Conservation (phyloP, 192 early-diverging fungal species). For the Backusella parvicylindrica region DNA sequence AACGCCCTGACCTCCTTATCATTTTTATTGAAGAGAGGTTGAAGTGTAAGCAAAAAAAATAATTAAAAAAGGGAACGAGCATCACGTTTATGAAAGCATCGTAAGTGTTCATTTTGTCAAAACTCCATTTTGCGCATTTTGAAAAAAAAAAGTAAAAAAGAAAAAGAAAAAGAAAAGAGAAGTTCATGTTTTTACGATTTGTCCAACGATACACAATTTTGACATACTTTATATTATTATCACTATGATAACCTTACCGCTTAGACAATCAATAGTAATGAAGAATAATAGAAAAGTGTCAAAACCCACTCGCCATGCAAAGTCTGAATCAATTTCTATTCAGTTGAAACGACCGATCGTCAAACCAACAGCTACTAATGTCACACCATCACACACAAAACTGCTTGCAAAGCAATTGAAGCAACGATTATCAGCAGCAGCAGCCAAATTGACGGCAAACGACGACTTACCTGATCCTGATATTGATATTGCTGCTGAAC, state of each 20-base stretch:
- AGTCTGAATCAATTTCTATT: background rate
- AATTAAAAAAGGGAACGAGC: background rate
- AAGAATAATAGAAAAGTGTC: conserved; percentile 4
- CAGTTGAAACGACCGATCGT: background rate
- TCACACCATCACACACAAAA: background rate
- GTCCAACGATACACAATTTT: conserved; percentile 24
- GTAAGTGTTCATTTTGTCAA: background rate
- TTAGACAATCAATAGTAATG: background rate
- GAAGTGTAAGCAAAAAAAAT: background rate
- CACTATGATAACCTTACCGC: background rate
- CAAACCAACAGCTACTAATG: background rate
- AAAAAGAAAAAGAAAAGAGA: background rate
- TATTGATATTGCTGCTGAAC: background rate
- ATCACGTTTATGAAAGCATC: background rate
- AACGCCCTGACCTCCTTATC: background rate
- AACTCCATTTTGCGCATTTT: background rate
- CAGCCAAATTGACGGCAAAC: background rate
- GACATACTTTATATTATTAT: conserved; percentile 7
- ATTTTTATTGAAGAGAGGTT: background rate
- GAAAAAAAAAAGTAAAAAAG: background rate
- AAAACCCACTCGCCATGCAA: background rate
- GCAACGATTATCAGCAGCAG: background rate
- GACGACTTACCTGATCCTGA: background rate
- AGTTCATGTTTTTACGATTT: conserved; percentile 2
- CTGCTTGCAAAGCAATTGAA: background rate